These are phyloP conservation scores for Fusarium concolor DNA, from an alignment of 2,329 filamentous ascomycete species.

Conservation along the genomic window DNA sequence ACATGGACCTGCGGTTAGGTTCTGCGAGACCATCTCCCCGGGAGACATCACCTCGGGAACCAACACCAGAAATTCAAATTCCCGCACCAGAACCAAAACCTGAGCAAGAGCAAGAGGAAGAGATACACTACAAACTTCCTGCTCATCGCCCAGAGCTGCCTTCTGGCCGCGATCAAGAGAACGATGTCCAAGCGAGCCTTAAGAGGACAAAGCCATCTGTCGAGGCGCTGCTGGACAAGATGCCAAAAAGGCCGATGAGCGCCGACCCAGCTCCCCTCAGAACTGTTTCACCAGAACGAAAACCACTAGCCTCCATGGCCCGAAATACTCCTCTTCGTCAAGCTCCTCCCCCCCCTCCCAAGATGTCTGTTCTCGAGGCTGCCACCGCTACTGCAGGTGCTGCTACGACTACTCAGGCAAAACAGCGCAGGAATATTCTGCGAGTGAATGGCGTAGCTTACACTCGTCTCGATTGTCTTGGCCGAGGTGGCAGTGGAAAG, in stretches of 20 bases:
- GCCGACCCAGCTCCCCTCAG: constrained; percentile 55
- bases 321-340: constrained; percentile 81
- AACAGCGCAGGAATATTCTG: constrained; percentile 84
- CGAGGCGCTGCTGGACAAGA: constrained; percentile 66
- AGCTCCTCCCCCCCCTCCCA: constrained; percentile 86
- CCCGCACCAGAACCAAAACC: constrained; percentile 24
- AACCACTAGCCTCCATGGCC: constrained; percentile 64
- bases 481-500: constrained; percentile 90
- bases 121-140: constrained; percentile 60
- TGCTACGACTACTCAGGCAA: constrained; percentile 76
- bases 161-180: constrained; percentile 82
- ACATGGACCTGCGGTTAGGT: constrained; percentile 51
- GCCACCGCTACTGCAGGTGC: constrained; percentile 87
- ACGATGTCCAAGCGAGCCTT: constrained; percentile 78
- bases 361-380: constrained; percentile 96
- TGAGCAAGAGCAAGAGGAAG: constrained; percentile 51
- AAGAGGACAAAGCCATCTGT: constrained; percentile 69
- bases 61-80: constrained; percentile 27
- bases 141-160: constrained; percentile 65
- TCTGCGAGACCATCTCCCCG: constrained; percentile 50
- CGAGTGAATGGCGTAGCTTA: constrained; percentile 92
- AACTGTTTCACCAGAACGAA: constrained; percentile 65
- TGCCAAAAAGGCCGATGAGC: constrained; percentile 62
- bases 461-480: constrained; percentile 88
- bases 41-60: constrained; percentile 36